These are phyloP conservation scores for Ascochyta pisi DNA, from an alignment of 2,329 filamentous ascomycete genomes.

Conservation along the genomic window DNA sequence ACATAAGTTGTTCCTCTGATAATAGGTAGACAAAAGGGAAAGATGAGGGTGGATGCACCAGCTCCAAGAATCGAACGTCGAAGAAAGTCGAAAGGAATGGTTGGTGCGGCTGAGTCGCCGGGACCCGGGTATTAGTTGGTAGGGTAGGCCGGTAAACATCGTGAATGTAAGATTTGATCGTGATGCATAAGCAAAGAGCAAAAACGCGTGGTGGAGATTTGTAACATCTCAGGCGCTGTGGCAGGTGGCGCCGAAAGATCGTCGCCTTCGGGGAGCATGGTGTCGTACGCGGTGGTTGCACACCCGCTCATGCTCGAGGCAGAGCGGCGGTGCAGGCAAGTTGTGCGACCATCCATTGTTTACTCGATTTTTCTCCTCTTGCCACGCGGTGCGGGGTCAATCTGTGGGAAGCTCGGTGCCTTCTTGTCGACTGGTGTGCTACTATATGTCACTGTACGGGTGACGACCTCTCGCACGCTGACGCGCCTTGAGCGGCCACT, in stretches of 20 bases:
- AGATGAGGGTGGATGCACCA: constrained; percentile 16
- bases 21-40: constrained; percentile 34
- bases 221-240: constrained; percentile 19
- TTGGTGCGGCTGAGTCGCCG: constrained; percentile 44
- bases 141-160: constrained; percentile 13
- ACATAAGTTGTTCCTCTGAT: constrained; percentile 35
- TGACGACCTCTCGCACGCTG: constrained; percentile 86
- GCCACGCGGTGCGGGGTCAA: constrained; percentile 89
- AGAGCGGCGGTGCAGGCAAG: constrained; percentile 22
- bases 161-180: constrained; percentile 18
- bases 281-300: constrained; percentile 33
- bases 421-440: constrained; percentile 53
- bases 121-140: constrained; percentile 42
- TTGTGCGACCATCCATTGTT: constrained; percentile 25
- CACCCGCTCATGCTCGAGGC: constrained; percentile 33
- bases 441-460: constrained; percentile 92
- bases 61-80: constrained; percentile 17
- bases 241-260: constrained; percentile 29
- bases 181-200: constrained; percentile 10
- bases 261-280: constrained; percentile 21
- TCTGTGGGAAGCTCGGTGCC: constrained; percentile 59
- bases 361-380: constrained; percentile 81
- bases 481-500: constrained; percentile 65
- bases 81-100: constrained; percentile 26
- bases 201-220: constrained; percentile 8